phyloP scores from a whole-genome alignment of 495 filamentous ascomycete genomes.

The Glonium stellatum region DNA sequence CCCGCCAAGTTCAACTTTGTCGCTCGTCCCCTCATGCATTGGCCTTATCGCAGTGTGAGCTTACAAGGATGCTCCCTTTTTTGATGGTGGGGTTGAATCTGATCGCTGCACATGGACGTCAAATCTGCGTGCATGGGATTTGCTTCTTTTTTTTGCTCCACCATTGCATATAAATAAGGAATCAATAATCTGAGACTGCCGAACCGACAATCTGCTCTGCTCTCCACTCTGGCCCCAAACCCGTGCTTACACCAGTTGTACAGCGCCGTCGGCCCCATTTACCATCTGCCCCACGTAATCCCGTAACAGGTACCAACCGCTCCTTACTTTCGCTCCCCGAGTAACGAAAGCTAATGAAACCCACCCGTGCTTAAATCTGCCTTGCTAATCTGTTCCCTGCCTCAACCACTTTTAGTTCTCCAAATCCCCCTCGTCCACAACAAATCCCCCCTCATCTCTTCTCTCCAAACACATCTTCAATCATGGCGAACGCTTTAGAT shows the following conservation, averaged over 20 bases:
- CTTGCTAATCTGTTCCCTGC: neutral
- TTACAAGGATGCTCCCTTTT: too few relatives aligned
- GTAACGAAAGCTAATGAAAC: neutral
- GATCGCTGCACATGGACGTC: neutral
- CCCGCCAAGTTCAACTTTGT: too few relatives aligned
- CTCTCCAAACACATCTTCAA: neutral
- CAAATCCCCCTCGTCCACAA: neutral
- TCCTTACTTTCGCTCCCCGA: constrained; percentile 13
- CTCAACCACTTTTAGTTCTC: neutral
- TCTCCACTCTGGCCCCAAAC: neutral
- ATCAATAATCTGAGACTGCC: neutral
- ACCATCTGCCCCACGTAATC: constrained; percentile 18
- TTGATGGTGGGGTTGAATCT: neutral
- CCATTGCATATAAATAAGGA: neutral
- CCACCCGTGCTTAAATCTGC: constrained; percentile 1
- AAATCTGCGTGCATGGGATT: neutral
- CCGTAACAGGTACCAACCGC: neutral
- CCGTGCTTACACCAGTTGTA: neutral
- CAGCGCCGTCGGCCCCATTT: neutral
- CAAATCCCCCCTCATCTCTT: neutral
- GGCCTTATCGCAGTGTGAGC: too few relatives aligned
- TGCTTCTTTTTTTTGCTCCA: neutral
- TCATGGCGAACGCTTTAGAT: constrained; percentile 65
- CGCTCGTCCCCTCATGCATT: too few relatives aligned
- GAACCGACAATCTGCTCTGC: neutral